phyloP scores from a whole-genome alignment of 1,284 basidiomycete genomes.

The Cronartium quercuum region DNA sequence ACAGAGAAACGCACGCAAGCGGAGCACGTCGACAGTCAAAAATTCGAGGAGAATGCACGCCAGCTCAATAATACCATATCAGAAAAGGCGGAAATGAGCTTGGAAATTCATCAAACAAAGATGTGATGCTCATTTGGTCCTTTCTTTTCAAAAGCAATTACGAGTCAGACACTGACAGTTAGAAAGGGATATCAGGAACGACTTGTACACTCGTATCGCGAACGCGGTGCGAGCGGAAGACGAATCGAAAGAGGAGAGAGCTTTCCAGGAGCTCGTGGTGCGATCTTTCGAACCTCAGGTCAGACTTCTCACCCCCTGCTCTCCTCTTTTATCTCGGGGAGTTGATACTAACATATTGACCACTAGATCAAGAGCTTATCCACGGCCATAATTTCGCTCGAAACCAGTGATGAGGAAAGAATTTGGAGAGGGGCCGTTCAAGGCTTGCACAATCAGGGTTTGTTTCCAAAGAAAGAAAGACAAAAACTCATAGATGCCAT shows the following conservation, averaged over 20 bases:
- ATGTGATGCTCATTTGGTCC: neutral
- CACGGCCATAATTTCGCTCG: neutral
- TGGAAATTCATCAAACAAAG: neutral
- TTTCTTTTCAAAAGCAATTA: neutral
- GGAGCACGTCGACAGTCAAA: neutral
- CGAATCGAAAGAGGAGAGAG: neutral
- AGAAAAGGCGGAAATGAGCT: neutral
- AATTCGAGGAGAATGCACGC: neutral
- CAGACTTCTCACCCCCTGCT: neutral
- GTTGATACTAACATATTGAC: too few species aligned
- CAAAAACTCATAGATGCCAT: too few species aligned
- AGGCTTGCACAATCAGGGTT: neutral
- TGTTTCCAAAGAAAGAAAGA: too few species aligned
- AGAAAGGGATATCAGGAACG: neutral
- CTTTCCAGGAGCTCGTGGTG: neutral
- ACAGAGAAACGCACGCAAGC: neutral
- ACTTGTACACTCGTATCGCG: neutral
- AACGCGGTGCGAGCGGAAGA: neutral
- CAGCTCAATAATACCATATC: neutral
- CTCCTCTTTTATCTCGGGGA: neutral
- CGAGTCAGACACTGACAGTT: neutral
- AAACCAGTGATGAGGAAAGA: neutral
- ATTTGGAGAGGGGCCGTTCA: neutral
- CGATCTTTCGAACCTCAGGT: neutral
- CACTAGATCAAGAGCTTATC: neutral